Conservation (phyloP, 306 rosid genomes). For the Lupinus albus region DNA sequence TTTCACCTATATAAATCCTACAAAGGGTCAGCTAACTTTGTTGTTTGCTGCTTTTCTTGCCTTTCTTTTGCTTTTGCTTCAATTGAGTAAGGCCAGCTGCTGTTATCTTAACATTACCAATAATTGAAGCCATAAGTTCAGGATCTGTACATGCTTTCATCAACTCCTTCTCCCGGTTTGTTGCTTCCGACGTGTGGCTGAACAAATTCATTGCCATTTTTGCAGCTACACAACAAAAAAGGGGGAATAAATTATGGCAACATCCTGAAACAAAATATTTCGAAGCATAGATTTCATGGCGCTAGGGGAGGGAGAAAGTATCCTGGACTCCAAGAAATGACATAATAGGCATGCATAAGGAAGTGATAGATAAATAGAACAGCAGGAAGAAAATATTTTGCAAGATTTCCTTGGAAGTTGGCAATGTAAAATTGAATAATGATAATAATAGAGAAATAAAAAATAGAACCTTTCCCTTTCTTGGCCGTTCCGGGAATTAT, state of each 20-base stretch:
- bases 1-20: constrained; percentile 13
- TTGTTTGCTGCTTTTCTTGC: constrained; percentile 68
- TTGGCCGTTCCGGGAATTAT: constrained; percentile 85
- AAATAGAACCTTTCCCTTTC: constrained; percentile 83
- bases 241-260: not conserved
- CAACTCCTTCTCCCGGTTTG: constrained; percentile 85
- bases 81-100: constrained; percentile 88
- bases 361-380: not conserved
- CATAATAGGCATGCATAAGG: not conserved
- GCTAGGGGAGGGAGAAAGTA: too few relatives aligned
- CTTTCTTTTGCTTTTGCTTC: constrained; percentile 94
- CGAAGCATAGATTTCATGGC: not conserved
- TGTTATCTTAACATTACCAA: constrained; percentile 84
- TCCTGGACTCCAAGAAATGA: not conserved
- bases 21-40: constrained; percentile 34
- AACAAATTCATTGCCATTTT: constrained; percentile 91
- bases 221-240: constrained; percentile 57
- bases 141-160: constrained; percentile 98
- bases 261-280: constrained; percentile 20
- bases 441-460: not conserved
- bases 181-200: constrained; percentile 89
- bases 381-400: not conserved
- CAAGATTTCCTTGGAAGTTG: not conserved
- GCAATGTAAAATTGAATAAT: constrained; percentile 6
- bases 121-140: constrained; percentile 77